phyloP scores from a whole-genome alignment of 164 flowering plant genomes.

The Malania oleifera region DNA sequence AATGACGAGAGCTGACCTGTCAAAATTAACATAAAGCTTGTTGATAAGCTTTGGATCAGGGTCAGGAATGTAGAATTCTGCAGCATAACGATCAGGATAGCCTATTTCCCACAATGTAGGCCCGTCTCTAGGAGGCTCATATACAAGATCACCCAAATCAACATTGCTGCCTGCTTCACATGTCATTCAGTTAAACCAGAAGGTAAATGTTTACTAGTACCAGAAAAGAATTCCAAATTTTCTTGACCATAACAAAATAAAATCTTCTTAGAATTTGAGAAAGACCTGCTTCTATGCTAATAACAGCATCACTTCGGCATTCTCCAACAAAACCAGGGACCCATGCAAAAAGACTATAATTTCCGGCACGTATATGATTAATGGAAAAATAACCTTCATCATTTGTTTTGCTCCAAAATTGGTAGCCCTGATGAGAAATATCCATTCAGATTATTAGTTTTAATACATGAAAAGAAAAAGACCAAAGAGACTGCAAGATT shows the following conservation, averaged over 20 bases:
- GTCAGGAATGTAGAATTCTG: constrained; percentile 5
- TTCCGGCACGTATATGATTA: neutral
- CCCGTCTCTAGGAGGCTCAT: constrained; percentile 5
- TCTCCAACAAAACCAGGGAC: constrained; percentile 1
- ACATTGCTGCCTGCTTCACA: neutral
- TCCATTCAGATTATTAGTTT: neutral
- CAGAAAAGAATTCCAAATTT: too few relatives aligned
- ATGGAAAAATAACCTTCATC: neutral
- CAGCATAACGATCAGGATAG: constrained; percentile 4
- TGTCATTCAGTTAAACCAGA: neutral
- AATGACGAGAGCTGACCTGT: neutral
- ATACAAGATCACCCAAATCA: constrained; percentile 3
- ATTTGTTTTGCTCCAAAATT: constrained; percentile 2
- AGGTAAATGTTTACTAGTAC: neutral
- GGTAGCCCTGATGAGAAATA: constrained; percentile 2
- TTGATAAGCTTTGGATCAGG: neutral
- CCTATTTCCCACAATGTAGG: constrained; percentile 7
- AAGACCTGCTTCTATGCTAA: neutral
- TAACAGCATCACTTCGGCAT: neutral
- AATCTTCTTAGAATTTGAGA: neutral
- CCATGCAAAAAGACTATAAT: neutral
- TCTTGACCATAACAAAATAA: too few relatives aligned
- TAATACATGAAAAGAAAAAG: too few relatives aligned
- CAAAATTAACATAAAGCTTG: constrained; percentile 3
- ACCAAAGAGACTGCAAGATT: too few relatives aligned